Base-by-base conservation (phyloP, 148 eudicot genomes). In the Amaranthus hypochondriacus region DNA sequence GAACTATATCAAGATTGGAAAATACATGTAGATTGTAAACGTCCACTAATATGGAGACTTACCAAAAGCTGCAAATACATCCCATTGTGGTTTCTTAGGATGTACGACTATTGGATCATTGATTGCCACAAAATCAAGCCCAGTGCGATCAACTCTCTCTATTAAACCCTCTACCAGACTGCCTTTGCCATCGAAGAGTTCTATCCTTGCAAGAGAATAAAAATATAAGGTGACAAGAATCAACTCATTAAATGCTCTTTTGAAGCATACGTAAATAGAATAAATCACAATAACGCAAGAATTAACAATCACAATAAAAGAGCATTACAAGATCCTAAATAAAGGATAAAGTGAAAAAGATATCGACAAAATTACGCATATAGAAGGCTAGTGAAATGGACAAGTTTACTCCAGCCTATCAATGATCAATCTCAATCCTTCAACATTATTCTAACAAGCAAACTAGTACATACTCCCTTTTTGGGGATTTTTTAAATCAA, bases 131-230 rank as follows among this genome's bases (percentile, higher is more conserved):
- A 90, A 65, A 78, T 89, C 96, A 65, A 90, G 69, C 75, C 99
- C 97, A 28, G 78, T 76, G 66, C 93, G 96, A 81, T 90, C 96
- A 84, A 92, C 80, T 64, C 71, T 86, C 77, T 90, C 83, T 79
- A 95, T 95, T 75, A 78, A 82, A 54, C 97, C 97, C 80, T 87
- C 91, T 54, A 95, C 81, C 55, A 95, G 58, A 71, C 92, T 83
- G 62, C 99, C 99, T 83, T 87, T 92, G 56, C 99, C 97, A 90
- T 95, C 83, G 75, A 92, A 92, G 70, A 95, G 96, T 86, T 90
- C 93, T 84, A 95, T 87, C 96, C 99, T 95, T 86, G 85, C 89
- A 87, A 68, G 62, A 72, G 73, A 81, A 50, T 72, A 69, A 69
- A 12, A 56, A 66, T 64, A 60, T 63, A 78, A 67, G 68, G 71